phyloP scores from a whole-genome alignment of 1,284 basidiomycete genomes.

The Fistulinella cinereoalba region DNA sequence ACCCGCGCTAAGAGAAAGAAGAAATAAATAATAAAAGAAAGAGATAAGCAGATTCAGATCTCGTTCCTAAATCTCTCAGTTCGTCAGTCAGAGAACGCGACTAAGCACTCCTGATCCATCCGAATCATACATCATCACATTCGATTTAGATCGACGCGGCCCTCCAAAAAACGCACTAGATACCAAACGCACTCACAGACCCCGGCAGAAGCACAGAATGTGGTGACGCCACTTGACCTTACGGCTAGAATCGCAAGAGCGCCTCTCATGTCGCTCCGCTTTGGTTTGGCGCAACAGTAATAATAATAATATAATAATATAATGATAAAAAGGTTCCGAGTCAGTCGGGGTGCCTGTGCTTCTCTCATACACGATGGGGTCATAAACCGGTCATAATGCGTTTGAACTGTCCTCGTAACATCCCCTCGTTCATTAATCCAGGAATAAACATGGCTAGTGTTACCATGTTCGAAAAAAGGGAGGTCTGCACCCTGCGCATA shows the following conservation, averaged over 20 bases:
- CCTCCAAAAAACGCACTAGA: not conserved
- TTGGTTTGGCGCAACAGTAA: conserved; percentile 1
- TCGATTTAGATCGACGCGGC: conserved; percentile 14
- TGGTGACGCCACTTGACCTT: not conserved
- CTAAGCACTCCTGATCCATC: not conserved
- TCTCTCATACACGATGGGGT: conserved; percentile 20
- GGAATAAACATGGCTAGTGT: conserved; percentile 21
- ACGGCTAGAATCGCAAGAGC: conserved; percentile 4
- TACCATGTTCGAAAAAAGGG: conserved; percentile 3
- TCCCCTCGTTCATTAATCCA: conserved; percentile 24
- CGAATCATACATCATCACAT: not conserved
- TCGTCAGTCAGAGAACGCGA: not conserved
- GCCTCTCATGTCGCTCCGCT: conserved; percentile 4
- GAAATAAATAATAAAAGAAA: not conserved
- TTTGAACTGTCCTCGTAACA: conserved; percentile 19
- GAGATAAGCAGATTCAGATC: conserved; percentile 1
- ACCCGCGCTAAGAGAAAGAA: not conserved
- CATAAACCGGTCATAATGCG: conserved; percentile 23
- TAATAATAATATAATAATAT: not conserved
- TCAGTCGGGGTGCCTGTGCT: conserved; percentile 21
- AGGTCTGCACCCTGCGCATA: conserved; percentile 1
- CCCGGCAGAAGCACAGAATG: conserved; percentile 2
- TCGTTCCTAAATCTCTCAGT: conserved; percentile 21
- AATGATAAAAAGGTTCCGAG: conserved; percentile 31
- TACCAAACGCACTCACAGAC: not conserved